Evolutionary conservation across 768 basidiomycete species (phyloP).

Genomic region (Hortiboletus campestris): DNA sequence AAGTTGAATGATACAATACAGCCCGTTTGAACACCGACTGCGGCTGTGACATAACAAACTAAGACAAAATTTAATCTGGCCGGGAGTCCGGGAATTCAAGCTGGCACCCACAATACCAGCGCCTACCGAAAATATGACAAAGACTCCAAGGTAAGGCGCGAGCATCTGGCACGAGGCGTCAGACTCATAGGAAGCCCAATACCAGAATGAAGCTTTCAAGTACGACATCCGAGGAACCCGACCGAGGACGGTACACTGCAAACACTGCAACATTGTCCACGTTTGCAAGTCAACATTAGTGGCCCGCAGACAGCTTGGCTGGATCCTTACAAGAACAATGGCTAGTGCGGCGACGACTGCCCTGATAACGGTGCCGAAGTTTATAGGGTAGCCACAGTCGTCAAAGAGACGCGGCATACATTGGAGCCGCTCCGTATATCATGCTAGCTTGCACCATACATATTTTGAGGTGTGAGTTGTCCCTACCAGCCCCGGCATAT

Average conservation of each 20-base stretch:
- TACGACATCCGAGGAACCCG: slow-evolving; percentile 27
- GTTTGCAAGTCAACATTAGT: slow-evolving; percentile 27
- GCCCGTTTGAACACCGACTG: slow-evolving; percentile 37
- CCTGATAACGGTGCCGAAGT: slow-evolving; percentile 28
- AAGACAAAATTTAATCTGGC: slow-evolving; percentile 11
- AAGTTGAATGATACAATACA: slow-evolving; percentile 47
- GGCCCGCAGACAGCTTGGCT: not conserved
- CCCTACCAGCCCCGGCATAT: slow-evolving; percentile 29
- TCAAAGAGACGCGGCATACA: slow-evolving; percentile 36
- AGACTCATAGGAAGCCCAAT: slow-evolving; percentile 11
- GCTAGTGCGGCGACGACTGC: slow-evolving; percentile 39
- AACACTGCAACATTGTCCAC: slow-evolving; percentile 36
- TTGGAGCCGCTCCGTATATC: slow-evolving; percentile 51
- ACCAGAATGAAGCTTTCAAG: slow-evolving; percentile 26
- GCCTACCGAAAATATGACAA: slow-evolving; percentile 39
- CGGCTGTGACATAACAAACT: slow-evolving; percentile 19
- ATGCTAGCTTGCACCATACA: slow-evolving; percentile 54
- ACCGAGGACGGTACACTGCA: slow-evolving; percentile 14
- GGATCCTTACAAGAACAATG: slow-evolving; percentile 38
- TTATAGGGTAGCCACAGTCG: not conserved
- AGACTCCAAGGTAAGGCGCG: slow-evolving; percentile 39
- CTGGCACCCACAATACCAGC: slow-evolving; percentile 38
- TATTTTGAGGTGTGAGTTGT: slow-evolving; percentile 29
- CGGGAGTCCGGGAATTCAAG: slow-evolving; percentile 9
- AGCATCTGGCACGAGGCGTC: slow-evolving; percentile 33